A percentile compares a stretch with the other conserved stretches of the same genome.
phyloP scores from a whole-genome alignment of 352 stramenopile species.

The Thraustochytrium striatum region DNA sequence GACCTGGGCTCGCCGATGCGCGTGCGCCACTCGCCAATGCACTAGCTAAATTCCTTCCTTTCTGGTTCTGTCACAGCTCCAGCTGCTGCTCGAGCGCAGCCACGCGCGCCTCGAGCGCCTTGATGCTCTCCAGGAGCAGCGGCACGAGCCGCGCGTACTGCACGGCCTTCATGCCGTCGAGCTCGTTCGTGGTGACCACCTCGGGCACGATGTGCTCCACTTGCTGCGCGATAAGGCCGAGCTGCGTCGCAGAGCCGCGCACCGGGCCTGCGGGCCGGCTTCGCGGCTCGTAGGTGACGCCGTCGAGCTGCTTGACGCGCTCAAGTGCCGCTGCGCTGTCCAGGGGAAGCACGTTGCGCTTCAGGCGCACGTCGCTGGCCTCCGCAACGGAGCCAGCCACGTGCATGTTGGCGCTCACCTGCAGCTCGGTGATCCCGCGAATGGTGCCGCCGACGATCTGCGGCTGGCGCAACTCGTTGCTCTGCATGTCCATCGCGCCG shows the following conservation, averaged over 20 bases:
- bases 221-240: slow-evolving; percentile 34
- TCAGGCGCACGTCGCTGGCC: slow-evolving; percentile 22
- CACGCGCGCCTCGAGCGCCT: slow-evolving; percentile 19
- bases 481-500: background rate
- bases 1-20: too few species aligned
- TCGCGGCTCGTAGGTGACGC: background rate
- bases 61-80: background rate
- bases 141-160: slow-evolving; percentile 34
- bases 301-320: background rate
- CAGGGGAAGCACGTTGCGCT: background rate
- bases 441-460: background rate
- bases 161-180: background rate
- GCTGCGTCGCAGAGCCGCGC: too few species aligned
- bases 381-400: background rate
- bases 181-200: background rate
- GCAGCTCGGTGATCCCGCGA: slow-evolving; percentile 1
- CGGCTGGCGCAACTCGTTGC: background rate
- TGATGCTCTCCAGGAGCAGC: slow-evolving; percentile 40
- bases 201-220: slow-evolving; percentile 7
- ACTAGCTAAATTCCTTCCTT: background rate
- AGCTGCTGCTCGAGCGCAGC: background rate
- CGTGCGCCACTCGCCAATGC: too few species aligned
- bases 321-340: background rate
- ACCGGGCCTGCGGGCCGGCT: background rate
- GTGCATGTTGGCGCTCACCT: slow-evolving; percentile 4